A percentile compares a stretch with the other conserved stretches of the same genome.
Conservation (phyloP, 495 filamentous ascomycete genomes). For the Trichoderma asperelloides region DNA sequence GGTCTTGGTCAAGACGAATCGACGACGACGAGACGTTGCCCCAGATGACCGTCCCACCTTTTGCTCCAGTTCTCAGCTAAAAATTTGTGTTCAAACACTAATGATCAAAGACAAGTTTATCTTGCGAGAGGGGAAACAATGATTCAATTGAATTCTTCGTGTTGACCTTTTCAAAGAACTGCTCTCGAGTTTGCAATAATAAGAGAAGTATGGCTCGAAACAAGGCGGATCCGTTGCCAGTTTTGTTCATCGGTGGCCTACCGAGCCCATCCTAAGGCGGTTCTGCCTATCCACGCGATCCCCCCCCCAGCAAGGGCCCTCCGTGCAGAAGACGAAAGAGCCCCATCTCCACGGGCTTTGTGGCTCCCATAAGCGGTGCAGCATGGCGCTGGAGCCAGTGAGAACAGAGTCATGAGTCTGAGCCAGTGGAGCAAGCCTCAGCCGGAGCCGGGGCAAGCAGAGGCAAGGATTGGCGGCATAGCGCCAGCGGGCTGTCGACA, state of each 20-base stretch:
- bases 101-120: neutral
- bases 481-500: neutral
- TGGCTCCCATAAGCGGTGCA: slow-evolving; percentile 2
- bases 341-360: neutral
- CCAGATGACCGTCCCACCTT: slow-evolving; percentile 4
- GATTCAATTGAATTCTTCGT: neutral
- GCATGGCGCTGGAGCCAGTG: slow-evolving; percentile 8
- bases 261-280: neutral
- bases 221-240: neutral
- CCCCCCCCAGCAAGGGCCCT: slow-evolving; percentile 1
- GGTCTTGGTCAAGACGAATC: neutral
- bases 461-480: slow-evolving; percentile 3
- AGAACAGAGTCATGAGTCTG: slow-evolving; percentile 8
- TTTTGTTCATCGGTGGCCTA: neutral
- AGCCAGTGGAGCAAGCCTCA: neutral
- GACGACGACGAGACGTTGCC: neutral
- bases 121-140: neutral
- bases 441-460: neutral
- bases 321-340: neutral
- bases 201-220: neutral
- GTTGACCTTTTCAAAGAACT: neutral
- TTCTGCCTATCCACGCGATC: slow-evolving; percentile 2
- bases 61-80: neutral
- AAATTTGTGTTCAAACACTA: neutral
- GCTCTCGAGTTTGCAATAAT: neutral